Percentiles rank a stretch among this genome's conserved stretches.
Evolutionary conservation across 805 yeast species (phyloP).

Genomic region (Metschnikowia rubicola): DNA sequence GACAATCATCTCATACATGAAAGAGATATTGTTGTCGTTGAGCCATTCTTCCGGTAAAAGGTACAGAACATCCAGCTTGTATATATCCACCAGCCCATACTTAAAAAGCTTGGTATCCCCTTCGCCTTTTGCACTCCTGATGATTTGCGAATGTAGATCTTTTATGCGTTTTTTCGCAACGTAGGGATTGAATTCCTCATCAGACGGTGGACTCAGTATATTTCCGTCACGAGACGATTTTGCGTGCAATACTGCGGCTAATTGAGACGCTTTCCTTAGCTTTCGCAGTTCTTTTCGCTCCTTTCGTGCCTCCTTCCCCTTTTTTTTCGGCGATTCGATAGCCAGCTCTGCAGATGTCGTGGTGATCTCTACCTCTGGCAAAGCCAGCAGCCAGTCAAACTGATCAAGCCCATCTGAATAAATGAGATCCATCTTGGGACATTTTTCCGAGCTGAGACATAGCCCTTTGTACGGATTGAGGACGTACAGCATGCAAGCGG

Average conservation of each 20-base stretch:
- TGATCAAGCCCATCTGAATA: conserved; percentile 13
- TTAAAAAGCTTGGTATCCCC: conserved; percentile 38
- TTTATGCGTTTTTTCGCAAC: conserved; percentile 7
- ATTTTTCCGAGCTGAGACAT: conserved; percentile 13
- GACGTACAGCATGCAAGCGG: conserved; percentile 12
- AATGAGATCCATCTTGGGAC: not conserved
- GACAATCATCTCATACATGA: conserved; percentile 51
- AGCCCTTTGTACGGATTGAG: conserved; percentile 19
- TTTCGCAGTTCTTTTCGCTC: conserved; percentile 5
- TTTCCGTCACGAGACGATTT: conserved; percentile 1
- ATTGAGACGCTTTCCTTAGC: not conserved
- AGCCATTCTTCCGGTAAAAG: conserved; percentile 68
- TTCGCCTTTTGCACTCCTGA: conserved; percentile 9
- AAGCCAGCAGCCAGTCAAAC: conserved; percentile 12
- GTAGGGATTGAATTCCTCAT: conserved; percentile 6
- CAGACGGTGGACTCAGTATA: not conserved
- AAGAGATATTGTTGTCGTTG: conserved; percentile 64
- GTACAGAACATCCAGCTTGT: conserved; percentile 55
- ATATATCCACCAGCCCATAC: conserved; percentile 55
- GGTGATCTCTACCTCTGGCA: conserved; percentile 5
- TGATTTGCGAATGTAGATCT: conserved; percentile 2
- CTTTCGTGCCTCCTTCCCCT: conserved; percentile 8
- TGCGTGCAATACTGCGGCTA: conserved; percentile 1
- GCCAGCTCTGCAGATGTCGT: not conserved
- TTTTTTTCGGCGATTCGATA: conserved; percentile 1